phyloP scores from a whole-genome alignment of 108 stramenopile species.

The Discostella pseudostelligera region DNA sequence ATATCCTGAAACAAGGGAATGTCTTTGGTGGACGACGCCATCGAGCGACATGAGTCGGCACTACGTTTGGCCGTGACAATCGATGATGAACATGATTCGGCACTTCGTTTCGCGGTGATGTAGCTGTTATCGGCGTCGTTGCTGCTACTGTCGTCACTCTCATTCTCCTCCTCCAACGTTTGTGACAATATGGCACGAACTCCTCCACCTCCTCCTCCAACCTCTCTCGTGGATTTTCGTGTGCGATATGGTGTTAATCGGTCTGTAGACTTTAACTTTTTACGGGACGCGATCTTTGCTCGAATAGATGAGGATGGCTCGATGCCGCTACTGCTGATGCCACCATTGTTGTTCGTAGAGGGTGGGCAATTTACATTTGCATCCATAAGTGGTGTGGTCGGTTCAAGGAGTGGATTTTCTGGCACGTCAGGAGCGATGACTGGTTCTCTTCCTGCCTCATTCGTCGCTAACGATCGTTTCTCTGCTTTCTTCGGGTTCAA shows the following conservation, averaged over 20 bases:
- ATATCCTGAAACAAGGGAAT: constrained; percentile 39
- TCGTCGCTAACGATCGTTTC: not conserved
- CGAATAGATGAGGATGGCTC: constrained; percentile 3
- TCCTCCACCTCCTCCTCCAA: not conserved
- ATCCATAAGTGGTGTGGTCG: constrained; percentile 1
- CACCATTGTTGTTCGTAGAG: not conserved
- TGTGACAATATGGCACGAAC: constrained; percentile 39
- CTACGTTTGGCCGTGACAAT: constrained; percentile 9
- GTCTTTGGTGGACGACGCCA: not conserved
- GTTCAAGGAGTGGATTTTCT: not conserved
- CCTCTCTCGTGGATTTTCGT: constrained; percentile 12
- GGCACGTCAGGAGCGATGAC: not conserved
- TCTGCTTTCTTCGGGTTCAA: not conserved
- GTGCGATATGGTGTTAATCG: constrained; percentile 8
- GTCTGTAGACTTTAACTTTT: constrained; percentile 24
- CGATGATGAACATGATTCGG: not conserved
- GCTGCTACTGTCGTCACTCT: constrained; percentile 7
- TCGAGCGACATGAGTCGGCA: constrained; percentile 1
- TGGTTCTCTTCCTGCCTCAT: not conserved
- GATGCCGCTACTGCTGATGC: not conserved
- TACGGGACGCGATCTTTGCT: constrained; percentile 22
- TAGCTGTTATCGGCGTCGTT: constrained; percentile 5
- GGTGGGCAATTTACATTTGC: not conserved
- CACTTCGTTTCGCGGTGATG: not conserved
- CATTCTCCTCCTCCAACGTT: constrained; percentile 19